These are phyloP conservation scores for Ustilago xerochloae DNA, from an alignment of 1,284 basidiomycete genomes.

Conservation along the genomic window DNA sequence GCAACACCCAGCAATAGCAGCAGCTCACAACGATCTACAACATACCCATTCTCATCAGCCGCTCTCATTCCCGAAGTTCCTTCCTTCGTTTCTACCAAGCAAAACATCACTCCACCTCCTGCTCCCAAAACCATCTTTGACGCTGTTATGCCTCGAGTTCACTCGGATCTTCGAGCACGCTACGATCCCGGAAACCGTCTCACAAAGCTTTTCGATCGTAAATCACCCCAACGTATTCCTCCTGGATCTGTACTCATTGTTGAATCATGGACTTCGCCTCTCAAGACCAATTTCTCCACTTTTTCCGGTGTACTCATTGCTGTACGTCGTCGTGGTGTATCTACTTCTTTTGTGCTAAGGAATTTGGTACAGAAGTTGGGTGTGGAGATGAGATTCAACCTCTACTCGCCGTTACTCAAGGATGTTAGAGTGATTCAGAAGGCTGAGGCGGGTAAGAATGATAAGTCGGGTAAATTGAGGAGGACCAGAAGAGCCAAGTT, in stretches of 20 bases:
- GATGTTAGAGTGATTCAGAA: conserved; percentile 61
- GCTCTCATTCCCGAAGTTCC: conserved; percentile 43
- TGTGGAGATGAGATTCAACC: conserved; percentile 66
- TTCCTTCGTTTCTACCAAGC: conserved; percentile 37
- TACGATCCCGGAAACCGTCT: conserved; percentile 57
- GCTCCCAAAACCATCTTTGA: conserved; percentile 39
- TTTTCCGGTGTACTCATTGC: conserved; percentile 66
- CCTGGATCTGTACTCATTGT: conserved; percentile 65
- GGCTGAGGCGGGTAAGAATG: conserved; percentile 59
- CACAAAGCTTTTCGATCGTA: conserved; percentile 62
- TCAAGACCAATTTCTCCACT: conserved; percentile 56
- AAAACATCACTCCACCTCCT: conserved; percentile 42
- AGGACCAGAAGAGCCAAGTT: conserved; percentile 64
- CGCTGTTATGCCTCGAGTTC: conserved; percentile 58
- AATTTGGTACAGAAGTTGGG: conserved; percentile 66
- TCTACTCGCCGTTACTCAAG: conserved; percentile 66
- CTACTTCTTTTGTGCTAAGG: conserved; percentile 64
- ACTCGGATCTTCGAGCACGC: conserved; percentile 55
- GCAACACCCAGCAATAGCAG: background rate
- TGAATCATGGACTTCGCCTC: conserved; percentile 60
- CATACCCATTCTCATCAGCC: conserved; percentile 53
- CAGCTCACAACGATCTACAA: conserved; percentile 29
- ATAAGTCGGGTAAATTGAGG: conserved; percentile 49
- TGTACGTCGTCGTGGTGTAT: conserved; percentile 59
- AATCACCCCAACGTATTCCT: conserved; percentile 55